phyloP scores from a whole-genome alignment of 768 basidiomycete genomes.

The Pleurotus pulmonarius region DNA sequence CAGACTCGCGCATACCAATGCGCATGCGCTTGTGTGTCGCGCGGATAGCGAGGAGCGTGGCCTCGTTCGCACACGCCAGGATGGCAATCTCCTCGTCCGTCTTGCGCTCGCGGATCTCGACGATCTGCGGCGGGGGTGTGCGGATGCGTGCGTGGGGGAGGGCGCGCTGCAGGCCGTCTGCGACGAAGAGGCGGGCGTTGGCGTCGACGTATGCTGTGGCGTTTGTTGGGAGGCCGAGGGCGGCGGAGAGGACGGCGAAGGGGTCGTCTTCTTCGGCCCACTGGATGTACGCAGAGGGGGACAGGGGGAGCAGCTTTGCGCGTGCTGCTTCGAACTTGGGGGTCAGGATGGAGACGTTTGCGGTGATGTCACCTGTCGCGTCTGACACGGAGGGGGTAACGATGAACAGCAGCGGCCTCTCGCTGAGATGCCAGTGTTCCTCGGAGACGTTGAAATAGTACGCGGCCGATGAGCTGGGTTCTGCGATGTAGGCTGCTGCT shows the following conservation, averaged over 20 bases:
- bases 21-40: constrained; percentile 55
- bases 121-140: constrained; percentile 40
- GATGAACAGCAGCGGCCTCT: constrained; percentile 73
- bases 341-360: constrained; percentile 61
- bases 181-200: constrained; percentile 57
- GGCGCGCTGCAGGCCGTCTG: constrained; percentile 54
- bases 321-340: constrained; percentile 76
- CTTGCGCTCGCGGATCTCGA: constrained; percentile 70
- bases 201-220: constrained; percentile 59
- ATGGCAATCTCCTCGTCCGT: constrained; percentile 66
- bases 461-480: constrained; percentile 68
- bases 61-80: constrained; percentile 78
- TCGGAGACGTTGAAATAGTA: constrained; percentile 74
- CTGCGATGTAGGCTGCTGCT: constrained; percentile 71
- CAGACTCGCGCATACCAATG: constrained; percentile 75
- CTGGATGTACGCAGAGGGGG: constrained; percentile 43
- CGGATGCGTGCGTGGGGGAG: constrained; percentile 16
- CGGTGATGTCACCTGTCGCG: constrained; percentile 20
- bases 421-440: constrained; percentile 65
- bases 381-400: constrained; percentile 38
- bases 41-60: constrained; percentile 73
- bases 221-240: constrained; percentile 18
- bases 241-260: constrained; percentile 40
- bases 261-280: constrained; percentile 73
- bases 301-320: constrained; percentile 57